phyloP scores from a whole-genome alignment of 768 basidiomycete species.

The Nidularia pulvinata region DNA sequence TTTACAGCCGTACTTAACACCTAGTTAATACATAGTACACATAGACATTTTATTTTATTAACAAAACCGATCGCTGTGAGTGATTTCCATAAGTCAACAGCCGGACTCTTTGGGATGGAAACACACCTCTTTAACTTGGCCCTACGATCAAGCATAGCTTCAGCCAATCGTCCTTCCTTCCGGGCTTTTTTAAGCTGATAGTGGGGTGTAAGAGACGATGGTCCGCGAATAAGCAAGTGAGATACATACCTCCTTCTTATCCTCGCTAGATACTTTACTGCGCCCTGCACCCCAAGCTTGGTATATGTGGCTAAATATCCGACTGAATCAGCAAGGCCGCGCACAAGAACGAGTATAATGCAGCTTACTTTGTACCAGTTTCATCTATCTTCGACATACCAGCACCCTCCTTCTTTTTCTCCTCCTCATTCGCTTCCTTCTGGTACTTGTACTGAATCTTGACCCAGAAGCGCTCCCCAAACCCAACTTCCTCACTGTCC shows the following conservation, averaged over 20 bases:
- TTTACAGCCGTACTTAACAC: neutral
- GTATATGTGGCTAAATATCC: constrained; percentile 54
- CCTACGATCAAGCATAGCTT: constrained; percentile 77
- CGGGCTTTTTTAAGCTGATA: constrained; percentile 72
- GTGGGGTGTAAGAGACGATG: constrained; percentile 2
- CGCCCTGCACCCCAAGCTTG: constrained; percentile 89
- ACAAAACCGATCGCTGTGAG: constrained; percentile 49
- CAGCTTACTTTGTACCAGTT: constrained; percentile 66
- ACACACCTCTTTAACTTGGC: constrained; percentile 81
- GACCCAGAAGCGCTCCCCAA: constrained; percentile 85
- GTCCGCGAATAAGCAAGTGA: constrained; percentile 1
- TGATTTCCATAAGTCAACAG: neutral
- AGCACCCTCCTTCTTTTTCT: constrained; percentile 67
- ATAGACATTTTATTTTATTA: constrained; percentile 11
- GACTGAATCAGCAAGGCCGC: neutral
- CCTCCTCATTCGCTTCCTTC: constrained; percentile 79
- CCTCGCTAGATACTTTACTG: constrained; percentile 64
- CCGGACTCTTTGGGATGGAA: neutral
- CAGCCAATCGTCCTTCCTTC: constrained; percentile 80
- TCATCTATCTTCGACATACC: constrained; percentile 66
- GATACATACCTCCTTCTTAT: constrained; percentile 67
- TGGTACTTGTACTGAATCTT: constrained; percentile 91
- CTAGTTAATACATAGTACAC: too few relatives aligned
- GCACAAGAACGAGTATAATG: constrained; percentile 3
- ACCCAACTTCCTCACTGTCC: constrained; percentile 85